Evolutionary conservation across 805 yeast species (phyloP).

Genomic region (Hanseniaspora hatyaiensis): DNA sequence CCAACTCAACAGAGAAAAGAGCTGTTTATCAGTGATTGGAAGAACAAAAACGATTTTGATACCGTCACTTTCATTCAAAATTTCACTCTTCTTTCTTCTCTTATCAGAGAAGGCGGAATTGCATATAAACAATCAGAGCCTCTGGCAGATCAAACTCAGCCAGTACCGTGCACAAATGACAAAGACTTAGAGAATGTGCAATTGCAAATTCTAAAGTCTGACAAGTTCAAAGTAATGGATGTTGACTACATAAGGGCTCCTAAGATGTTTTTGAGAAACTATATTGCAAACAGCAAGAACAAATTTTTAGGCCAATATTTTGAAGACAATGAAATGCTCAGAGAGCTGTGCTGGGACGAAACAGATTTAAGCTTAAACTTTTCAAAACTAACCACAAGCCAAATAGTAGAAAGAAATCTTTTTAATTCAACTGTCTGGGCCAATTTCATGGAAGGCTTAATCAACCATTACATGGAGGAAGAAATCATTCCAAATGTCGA

Average conservation of each 20-base stretch:
- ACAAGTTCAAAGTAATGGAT: background rate
- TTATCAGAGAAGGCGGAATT: slow-evolving; percentile 10
- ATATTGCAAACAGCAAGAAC: slow-evolving; percentile 2
- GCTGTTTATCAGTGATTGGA: background rate
- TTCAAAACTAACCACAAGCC: slow-evolving; percentile 20
- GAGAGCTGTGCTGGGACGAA: slow-evolving; percentile 8
- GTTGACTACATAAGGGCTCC: background rate
- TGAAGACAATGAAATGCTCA: background rate
- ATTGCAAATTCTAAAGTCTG: background rate
- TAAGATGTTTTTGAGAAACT: background rate
- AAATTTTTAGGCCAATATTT: slow-evolving; percentile 12
- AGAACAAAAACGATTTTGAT: background rate
- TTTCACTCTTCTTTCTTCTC: slow-evolving; percentile 3
- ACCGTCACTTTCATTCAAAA: slow-evolving; percentile 1
- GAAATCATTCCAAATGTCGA: slow-evolving; percentile 30
- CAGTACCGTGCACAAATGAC: background rate
- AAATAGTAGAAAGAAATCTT: slow-evolving; percentile 27
- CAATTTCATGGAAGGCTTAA: slow-evolving; percentile 31
- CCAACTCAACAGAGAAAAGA: background rate
- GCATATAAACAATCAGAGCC: background rate
- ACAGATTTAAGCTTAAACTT: slow-evolving; percentile 19
- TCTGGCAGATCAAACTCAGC: background rate
- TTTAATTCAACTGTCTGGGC: slow-evolving; percentile 32
- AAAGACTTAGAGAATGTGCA: background rate
- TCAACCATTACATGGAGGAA: slow-evolving; percentile 30